Base-by-base conservation (phyloP, 106 monocot species). In the Dendrobium nobile region DNA sequence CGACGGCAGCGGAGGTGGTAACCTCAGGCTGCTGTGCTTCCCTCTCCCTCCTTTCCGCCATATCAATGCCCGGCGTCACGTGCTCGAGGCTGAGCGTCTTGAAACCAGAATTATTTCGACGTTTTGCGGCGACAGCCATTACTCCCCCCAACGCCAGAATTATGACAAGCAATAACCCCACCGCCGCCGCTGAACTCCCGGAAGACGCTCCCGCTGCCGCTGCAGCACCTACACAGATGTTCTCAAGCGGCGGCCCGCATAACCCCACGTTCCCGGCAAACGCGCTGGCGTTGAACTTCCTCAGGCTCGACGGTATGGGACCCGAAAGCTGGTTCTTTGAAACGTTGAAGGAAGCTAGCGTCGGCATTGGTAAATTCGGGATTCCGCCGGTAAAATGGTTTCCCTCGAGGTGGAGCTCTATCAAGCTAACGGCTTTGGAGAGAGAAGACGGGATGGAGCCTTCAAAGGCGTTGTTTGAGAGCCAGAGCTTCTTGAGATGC, bases 401-500 rank as follows among this genome's bases (percentile, higher is more conserved):
- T 65, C 68, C 41, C 77, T 88, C 91, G 31, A 96, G 78, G 79
- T 82, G 89, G 75, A 96, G 55, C 83, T 92, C 96, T 42, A 80
- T 82, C 40, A 96, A 79, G 2, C 4, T 59, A 13, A 76, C 77
- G 58, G 88, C 81, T 19, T 84, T 51, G 4, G 81, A 27, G 2
- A 96, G 56, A 17, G 91, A 93, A 1, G 82, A 47, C 3, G 93
- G 93, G 42, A 96, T 87, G 7, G 41, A 1, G 31, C 96, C 93
- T 31, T 82, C 43, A 77, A 96, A 87, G 4, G 56, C 37, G 65
- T 96, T 92, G 54, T 61, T 76, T 61, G 85, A 37, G 41, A 96
- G 85, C 84, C 87, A 90, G 33, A 96, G 83, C 83, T 89, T 90
- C 89, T 90, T 90, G 27, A 96, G 84, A 47, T 82, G 85, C 42